These are phyloP conservation scores for Luffa acutangula DNA, from an alignment of 306 rosid genomes.

Conservation along the genomic window DNA sequence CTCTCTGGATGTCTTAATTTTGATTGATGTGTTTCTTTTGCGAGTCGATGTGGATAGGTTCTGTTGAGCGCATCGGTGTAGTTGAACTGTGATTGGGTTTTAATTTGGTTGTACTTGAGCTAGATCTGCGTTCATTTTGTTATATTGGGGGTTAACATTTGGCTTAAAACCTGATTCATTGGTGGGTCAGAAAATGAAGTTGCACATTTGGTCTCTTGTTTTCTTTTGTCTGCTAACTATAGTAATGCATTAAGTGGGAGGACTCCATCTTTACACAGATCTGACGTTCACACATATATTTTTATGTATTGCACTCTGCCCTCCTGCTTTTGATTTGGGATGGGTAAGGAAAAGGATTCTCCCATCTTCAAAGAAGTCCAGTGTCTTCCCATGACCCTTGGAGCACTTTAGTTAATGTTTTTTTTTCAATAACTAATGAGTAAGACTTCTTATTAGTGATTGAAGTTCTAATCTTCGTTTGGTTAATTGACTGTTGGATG, in stretches of 20 bases:
- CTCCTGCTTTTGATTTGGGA: background rate
- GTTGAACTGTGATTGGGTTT: background rate
- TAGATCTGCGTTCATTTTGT: slow-evolving; percentile 2
- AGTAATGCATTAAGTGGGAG: background rate
- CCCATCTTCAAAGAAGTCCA: background rate
- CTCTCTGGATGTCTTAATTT: background rate
- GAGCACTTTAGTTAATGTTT: background rate
- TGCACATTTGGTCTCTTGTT: background rate
- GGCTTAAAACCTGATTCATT: background rate
- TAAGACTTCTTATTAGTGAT: background rate
- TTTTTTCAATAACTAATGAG: background rate
- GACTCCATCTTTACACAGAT: background rate
- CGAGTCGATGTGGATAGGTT: background rate
- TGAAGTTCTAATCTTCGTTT: background rate
- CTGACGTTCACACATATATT: background rate
- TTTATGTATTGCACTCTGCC: background rate
- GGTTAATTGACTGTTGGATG: background rate
- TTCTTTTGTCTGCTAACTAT: background rate
- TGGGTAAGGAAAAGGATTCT: background rate
- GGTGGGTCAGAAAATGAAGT: background rate
- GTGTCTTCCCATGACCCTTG: background rate
- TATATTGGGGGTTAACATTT: background rate
- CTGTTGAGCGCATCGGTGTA: background rate
- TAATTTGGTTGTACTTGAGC: background rate
- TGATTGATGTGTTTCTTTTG: background rate